phyloP scores from a whole-genome alignment of 1,284 basidiomycete species.

The Trametes pubescens region DNA sequence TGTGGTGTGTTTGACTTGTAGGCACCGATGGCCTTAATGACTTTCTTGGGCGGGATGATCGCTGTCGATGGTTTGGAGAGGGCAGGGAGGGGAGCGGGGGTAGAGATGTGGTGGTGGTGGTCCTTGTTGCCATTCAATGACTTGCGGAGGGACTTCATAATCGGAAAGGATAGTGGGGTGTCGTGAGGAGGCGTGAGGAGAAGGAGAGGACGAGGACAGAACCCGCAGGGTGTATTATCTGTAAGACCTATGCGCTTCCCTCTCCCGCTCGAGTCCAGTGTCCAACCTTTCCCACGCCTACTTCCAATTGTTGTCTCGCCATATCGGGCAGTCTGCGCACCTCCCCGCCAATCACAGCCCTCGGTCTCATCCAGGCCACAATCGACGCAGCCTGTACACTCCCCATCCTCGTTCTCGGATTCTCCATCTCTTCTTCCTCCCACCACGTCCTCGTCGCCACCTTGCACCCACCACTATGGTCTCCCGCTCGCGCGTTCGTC shows the following conservation, averaged over 20 bases:
- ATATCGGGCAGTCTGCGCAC: slow-evolving; percentile 21
- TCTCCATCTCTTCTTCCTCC: slow-evolving; percentile 6
- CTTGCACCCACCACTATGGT: background rate
- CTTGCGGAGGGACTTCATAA: slow-evolving; percentile 89
- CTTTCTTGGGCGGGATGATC: slow-evolving; percentile 90
- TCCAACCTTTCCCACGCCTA: slow-evolving; percentile 32
- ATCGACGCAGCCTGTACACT: slow-evolving; percentile 4
- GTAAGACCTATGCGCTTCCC: slow-evolving; percentile 27
- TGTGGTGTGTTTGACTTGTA: slow-evolving; percentile 82
- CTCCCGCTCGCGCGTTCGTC: background rate
- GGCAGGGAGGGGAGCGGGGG: slow-evolving; percentile 66
- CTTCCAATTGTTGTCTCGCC: slow-evolving; percentile 32
- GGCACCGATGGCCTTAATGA: slow-evolving; percentile 85
- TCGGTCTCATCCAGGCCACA: slow-evolving; percentile 17
- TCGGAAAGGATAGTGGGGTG: slow-evolving; percentile 37
- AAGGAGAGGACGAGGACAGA: slow-evolving; percentile 33
- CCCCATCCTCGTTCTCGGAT: background rate
- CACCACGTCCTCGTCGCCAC: slow-evolving; percentile 3
- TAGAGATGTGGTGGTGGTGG: slow-evolving; percentile 68
- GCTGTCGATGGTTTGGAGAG: slow-evolving; percentile 74
- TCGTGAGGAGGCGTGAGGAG: slow-evolving; percentile 45
- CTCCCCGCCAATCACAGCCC: slow-evolving; percentile 25
- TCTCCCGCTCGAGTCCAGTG: slow-evolving; percentile 10
- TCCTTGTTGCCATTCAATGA: slow-evolving; percentile 79
- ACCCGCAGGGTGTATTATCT: slow-evolving; percentile 35